Percentiles rank a stretch among this genome's conserved stretches.
phyloP scores from a whole-genome alignment of 768 basidiomycete species.

The Leccinum variicolor region DNA sequence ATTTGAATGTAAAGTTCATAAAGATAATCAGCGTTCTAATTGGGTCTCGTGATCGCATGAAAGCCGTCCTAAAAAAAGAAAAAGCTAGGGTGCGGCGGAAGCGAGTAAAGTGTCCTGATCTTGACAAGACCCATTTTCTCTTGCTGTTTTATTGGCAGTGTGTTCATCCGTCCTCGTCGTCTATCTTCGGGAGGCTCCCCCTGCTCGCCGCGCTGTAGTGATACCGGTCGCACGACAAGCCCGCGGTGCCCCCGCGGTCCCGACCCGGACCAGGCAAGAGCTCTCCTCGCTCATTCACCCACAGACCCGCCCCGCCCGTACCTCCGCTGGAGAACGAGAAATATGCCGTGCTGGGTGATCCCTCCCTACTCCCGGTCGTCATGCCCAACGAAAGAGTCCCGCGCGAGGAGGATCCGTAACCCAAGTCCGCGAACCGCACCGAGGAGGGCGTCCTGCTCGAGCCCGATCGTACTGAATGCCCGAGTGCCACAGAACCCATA shows the following conservation, averaged over 20 bases:
- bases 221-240: constrained; percentile 11
- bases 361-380: constrained; percentile 1
- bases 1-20: constrained; percentile 15
- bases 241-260: neutral
- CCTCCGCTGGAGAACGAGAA: constrained; percentile 25
- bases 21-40: constrained; percentile 20
- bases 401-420: neutral
- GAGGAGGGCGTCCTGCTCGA: constrained; percentile 22
- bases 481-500: constrained; percentile 29
- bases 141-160: neutral
- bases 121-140: neutral
- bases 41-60: constrained; percentile 9
- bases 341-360: constrained; percentile 24
- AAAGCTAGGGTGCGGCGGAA: neutral
- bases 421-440: constrained; percentile 18
- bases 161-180: constrained; percentile 7
- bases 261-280: constrained; percentile 7
- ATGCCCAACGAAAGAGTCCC: neutral
- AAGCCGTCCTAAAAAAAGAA: neutral
- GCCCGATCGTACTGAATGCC: constrained; percentile 26
- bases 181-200: constrained; percentile 8
- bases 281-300: constrained; percentile 30
- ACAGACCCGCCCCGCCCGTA: constrained; percentile 3
- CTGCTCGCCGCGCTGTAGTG: constrained; percentile 16
- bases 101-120: neutral